Base-by-base conservation (phyloP, 2,329 filamentous ascomycete genomes). In the Colletotrichum sp. region DNA sequence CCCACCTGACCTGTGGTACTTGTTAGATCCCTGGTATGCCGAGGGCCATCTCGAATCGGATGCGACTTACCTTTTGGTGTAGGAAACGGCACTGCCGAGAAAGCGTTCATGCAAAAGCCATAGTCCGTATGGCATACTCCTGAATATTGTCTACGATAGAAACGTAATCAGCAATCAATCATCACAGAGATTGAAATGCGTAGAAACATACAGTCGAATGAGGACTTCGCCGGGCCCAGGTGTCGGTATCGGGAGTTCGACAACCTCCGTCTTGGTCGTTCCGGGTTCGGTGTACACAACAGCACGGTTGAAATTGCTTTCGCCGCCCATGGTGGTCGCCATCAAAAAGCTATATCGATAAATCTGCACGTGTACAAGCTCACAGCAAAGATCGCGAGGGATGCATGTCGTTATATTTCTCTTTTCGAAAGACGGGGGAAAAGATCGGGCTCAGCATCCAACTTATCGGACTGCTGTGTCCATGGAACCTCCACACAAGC, bases 111-210 rank as follows among this genome's bases (percentile, higher is more conserved):
- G 71, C 78, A 79, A 36, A 77, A 76, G 8, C 77, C 78, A 59
- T 79, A 77, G 57, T 80, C 78, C 8, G 78, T 80, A 34, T 80
- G 78, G 61, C 79, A 80, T 24, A 80, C 78, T 18, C 77, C 76
- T n/a, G 77, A 77, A 65, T 78, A 76, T 29, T 76, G 76, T 15
- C 78, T 78, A 13, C 11, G 15, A 63, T 43, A 24, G 15, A 7
- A 67, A 47, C 31, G 33, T 24, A 1, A 34, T 70, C 12, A 69
- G 64, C 21, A 31, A 33, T 18, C n/a, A 27, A 29, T 4, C 27
- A 36, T 13, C 7, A 27, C 27, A 16, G n/a, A 34, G n/a, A 34
- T 13, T 51, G 16, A 7, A 24, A 4, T 16, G 2, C 1, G 3
- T 11, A 12, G 24, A 24, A 12, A 55, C 76, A 70, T 72, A 79